Conservation (phyloP, 228 moss, liverwort and hornwort genomes). For the Sphagnum magellanicum region DNA sequence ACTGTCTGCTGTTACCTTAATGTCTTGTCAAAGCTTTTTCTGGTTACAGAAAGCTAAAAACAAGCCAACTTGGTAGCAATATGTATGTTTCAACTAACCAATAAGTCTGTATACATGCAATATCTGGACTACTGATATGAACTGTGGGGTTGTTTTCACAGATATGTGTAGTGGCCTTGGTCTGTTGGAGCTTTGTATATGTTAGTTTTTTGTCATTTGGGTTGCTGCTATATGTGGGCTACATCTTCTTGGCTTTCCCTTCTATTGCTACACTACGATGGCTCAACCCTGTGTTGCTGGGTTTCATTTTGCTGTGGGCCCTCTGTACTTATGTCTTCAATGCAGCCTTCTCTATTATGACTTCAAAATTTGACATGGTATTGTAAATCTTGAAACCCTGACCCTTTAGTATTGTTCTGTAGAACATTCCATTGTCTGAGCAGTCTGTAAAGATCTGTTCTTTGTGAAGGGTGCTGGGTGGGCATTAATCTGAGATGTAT, state of each 20-base stretch:
- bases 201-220: conserved; percentile 85
- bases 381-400: not conserved
- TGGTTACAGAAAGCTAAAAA: too few relatives aligned
- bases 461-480: too few relatives aligned
- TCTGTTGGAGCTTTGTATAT: conserved; percentile 95
- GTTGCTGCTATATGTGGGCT: conserved; percentile 92
- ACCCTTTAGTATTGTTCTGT: too few relatives aligned
- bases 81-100: too few relatives aligned
- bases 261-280: conserved; percentile 64
- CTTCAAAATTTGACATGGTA: conserved; percentile 68
- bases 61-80: too few relatives aligned
- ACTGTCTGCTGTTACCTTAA: too few relatives aligned
- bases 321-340: conserved; percentile 91
- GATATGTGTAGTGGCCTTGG: conserved; percentile 90
- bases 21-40: too few relatives aligned
- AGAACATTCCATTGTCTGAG: too few relatives aligned
- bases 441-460: too few relatives aligned
- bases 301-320: conserved; percentile 80
- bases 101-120: too few relatives aligned
- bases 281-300: conserved; percentile 83
- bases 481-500: too few relatives aligned
- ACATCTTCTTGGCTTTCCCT: conserved; percentile 91
- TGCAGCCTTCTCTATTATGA: conserved; percentile 81
- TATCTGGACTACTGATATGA: too few relatives aligned
- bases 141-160: conserved; percentile 11